Evolutionary conservation across 2,329 filamentous ascomycete species (phyloP).

Genomic region (Hypoxylon sp.): DNA sequence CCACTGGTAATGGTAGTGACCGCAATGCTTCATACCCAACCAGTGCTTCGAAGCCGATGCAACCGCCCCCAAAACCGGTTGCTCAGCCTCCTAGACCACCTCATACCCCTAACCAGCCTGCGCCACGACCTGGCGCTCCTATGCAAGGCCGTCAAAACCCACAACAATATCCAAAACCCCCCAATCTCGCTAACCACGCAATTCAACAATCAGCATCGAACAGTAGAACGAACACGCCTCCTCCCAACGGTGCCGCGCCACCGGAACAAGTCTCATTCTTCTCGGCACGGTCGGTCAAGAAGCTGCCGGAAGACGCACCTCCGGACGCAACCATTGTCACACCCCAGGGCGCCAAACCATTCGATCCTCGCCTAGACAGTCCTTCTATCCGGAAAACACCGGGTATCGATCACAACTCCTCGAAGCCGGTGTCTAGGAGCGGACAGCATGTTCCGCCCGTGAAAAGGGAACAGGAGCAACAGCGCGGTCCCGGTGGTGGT

Average conservation of each 20-base stretch:
- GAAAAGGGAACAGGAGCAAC: conserved; percentile 44
- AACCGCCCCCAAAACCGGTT: conserved; percentile 49
- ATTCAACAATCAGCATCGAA: conserved; percentile 40
- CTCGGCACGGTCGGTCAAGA: conserved; percentile 71
- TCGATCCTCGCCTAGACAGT: conserved; percentile 78
- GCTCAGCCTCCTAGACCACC: conserved; percentile 47
- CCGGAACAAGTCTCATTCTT: conserved; percentile 69
- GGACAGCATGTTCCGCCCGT: conserved; percentile 60
- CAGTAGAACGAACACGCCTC: conserved; percentile 43
- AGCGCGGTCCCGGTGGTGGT: conserved; percentile 12
- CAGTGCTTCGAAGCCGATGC: conserved; percentile 46
- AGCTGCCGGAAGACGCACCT: conserved; percentile 59
- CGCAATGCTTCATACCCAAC: conserved; percentile 42
- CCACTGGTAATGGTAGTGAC: conserved; percentile 36
- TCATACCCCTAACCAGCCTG: conserved; percentile 49
- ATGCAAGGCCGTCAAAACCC: conserved; percentile 41
- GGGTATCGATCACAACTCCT: conserved; percentile 82
- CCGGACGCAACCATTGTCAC: conserved; percentile 53
- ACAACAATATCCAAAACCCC: conserved; percentile 36
- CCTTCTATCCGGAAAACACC: conserved; percentile 90
- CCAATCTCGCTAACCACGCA: conserved; percentile 32
- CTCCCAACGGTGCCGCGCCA: conserved; percentile 42
- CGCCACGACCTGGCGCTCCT: conserved; percentile 38
- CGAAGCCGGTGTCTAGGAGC: conserved; percentile 72
- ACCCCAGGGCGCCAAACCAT: conserved; percentile 61